These are phyloP conservation scores for Fistulifera pelliculosa DNA, from an alignment of 108 stramenopile species.

Conservation along the genomic window DNA sequence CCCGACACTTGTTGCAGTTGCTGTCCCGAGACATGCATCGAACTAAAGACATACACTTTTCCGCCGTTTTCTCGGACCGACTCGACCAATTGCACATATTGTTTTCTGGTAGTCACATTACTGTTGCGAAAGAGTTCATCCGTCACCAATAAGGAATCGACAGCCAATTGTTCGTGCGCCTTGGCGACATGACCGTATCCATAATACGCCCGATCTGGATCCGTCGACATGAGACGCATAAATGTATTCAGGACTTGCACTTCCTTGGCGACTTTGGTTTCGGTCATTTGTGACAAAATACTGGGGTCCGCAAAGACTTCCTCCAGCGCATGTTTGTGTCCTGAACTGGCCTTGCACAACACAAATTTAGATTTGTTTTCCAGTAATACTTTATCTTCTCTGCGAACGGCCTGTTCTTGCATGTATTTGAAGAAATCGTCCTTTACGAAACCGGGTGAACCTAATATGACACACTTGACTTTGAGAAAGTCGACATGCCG, in stretches of 20 bases:
- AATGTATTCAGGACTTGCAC: constrained; percentile 84
- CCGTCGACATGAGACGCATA: constrained; percentile 80
- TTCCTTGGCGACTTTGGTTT: constrained; percentile 89
- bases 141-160: constrained; percentile 87
- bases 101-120: constrained; percentile 56
- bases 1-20: constrained; percentile 89
- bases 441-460: constrained; percentile 89
- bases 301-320: constrained; percentile 83
- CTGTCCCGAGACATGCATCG: constrained; percentile 91
- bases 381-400: constrained; percentile 74
- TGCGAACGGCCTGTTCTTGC: constrained; percentile 52
- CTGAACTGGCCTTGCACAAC: constrained; percentile 83
- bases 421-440: constrained; percentile 91
- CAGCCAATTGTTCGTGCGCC: constrained; percentile 82
- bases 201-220: constrained; percentile 93
- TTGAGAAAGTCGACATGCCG: constrained; percentile 80
- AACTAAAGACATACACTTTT: constrained; percentile 76
- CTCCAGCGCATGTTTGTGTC: constrained; percentile 93
- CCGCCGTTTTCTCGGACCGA: constrained; percentile 80
- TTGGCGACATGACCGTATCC: constrained; percentile 73
- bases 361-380: constrained; percentile 93
- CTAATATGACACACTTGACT: constrained; percentile 84
- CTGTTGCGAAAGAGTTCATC: constrained; percentile 89
- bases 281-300: constrained; percentile 71
- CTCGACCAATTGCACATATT: constrained; percentile 89